Base-by-base conservation (phyloP, 768 basidiomycete species). In the Botryobasidium botryosum region DNA sequence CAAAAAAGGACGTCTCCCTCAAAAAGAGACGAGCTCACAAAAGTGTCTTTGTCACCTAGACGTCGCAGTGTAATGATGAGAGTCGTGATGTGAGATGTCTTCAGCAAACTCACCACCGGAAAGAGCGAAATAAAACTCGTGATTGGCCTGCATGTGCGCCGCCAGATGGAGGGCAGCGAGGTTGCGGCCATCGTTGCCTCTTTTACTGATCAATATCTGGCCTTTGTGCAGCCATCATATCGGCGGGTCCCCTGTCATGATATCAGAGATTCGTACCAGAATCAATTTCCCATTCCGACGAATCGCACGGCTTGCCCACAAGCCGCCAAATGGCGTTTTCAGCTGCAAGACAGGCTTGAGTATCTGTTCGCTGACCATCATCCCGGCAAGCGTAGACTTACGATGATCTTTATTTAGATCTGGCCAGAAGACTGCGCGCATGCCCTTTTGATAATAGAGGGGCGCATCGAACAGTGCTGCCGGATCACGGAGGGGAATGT, bases 251-350 rank as follows among this genome's bases (percentile, higher is more conserved):
- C n/a, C n/a, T n/a, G n/a, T 2, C 15, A 20, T 43, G 38, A 46
- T 1, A 10, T 17, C 8, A 13, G 25, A 26, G 32, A 7, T 6
- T 20, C 50, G 15, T 8, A 51, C 51, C 60, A 3, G 59, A 55
- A 42, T 68, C 66, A 45, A 64, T 55, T 23, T 64, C 62, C 60
- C 60, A 66, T 18, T 59, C 43, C 21, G 56, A 44, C 13, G 61
- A 53, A 8, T 52, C 46, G 45, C 64, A 66, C 6, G 50, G 45
- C 18, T 58, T 53, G 7, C 59, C 61, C 18, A 65, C 46, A 25
- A 63, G 32, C 17, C 65, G 54, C 60, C 62, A 68, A 47, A 68
- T 60, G 15, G 65, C 60, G 49, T 68, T 68, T 27, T 59, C 56
- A 13, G 61, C 60, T 57, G 50, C 6, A 24, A 17, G 33, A 12